Percentiles rank a stretch among this genome's conserved stretches.
These are phyloP conservation scores for Penicillium sp. DNA, from an alignment of 2,329 filamentous ascomycete genomes.

Conservation along the genomic window DNA sequence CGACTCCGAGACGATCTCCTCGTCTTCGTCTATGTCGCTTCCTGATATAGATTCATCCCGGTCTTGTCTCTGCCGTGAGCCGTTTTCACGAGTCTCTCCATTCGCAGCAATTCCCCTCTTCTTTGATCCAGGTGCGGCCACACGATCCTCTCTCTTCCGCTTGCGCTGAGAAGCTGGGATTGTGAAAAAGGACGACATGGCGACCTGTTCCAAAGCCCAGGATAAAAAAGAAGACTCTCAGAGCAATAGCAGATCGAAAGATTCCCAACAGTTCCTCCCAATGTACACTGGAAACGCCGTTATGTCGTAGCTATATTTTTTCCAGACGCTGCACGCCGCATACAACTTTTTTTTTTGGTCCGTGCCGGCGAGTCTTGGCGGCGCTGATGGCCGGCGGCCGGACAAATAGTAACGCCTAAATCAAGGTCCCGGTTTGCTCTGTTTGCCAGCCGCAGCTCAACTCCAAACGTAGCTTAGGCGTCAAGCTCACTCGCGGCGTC, in stretches of 20 bases:
- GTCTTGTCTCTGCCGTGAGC: conserved; percentile 45
- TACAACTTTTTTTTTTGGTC: conserved; percentile 36
- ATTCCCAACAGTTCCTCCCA: background rate
- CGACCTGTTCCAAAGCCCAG: background rate
- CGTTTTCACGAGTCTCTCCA: conserved; percentile 22
- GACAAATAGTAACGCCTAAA: conserved; percentile 19
- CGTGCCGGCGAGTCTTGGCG: conserved; percentile 23
- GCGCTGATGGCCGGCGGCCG: conserved; percentile 3
- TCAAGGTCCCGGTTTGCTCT: conserved; percentile 30
- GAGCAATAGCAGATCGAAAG: background rate
- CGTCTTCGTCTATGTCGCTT: conserved; percentile 64
- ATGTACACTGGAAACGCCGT: background rate
- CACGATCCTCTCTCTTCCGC: conserved; percentile 66
- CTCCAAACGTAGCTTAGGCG: conserved; percentile 30
- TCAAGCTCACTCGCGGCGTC: conserved; percentile 39
- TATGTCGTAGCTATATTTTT: conserved; percentile 8
- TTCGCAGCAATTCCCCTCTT: conserved; percentile 41
- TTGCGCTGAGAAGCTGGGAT: conserved; percentile 82
- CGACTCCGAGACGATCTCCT: conserved; percentile 52
- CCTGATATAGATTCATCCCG: conserved; percentile 81
- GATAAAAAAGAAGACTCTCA: background rate
- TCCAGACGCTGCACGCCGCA: conserved; percentile 5
- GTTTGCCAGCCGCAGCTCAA: conserved; percentile 27
- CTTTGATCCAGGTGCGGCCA: conserved; percentile 42
- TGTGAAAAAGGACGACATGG: conserved; percentile 96